phyloP scores from a whole-genome alignment of 1,284 basidiomycete species.

The Golubevia sp. region DNA sequence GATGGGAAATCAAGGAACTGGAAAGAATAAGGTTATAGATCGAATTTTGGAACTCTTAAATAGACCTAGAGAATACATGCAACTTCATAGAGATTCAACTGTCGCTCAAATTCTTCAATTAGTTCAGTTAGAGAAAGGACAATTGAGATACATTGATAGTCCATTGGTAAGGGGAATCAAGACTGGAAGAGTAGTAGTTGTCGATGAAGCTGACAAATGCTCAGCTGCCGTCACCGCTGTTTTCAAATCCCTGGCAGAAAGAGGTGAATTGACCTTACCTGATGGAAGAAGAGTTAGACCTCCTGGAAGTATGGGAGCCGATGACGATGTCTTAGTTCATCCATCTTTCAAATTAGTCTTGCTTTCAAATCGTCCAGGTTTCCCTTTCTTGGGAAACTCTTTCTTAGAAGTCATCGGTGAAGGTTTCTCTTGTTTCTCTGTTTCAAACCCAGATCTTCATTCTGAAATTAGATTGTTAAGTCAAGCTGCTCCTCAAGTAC shows the following conservation, averaged over 20 bases:
- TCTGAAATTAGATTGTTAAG: slow-evolving; percentile 57
- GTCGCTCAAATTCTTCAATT: slow-evolving; percentile 53
- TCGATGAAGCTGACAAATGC: slow-evolving; percentile 63
- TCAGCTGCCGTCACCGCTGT: slow-evolving; percentile 60
- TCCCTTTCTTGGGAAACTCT: slow-evolving; percentile 57
- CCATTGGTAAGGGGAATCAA: slow-evolving; percentile 60
- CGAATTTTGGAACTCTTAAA: slow-evolving; percentile 57
- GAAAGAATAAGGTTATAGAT: slow-evolving; percentile 63
- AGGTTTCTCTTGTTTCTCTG: slow-evolving; percentile 56
- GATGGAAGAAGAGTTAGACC: slow-evolving; percentile 58
- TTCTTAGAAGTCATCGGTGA: slow-evolving; percentile 61
- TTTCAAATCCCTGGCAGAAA: slow-evolving; percentile 59
- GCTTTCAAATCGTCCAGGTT: slow-evolving; percentile 61
- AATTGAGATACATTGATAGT: slow-evolving; percentile 55
- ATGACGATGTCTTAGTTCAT: slow-evolving; percentile 48
- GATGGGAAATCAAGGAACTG: slow-evolving; percentile 62
- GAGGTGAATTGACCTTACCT: slow-evolving; percentile 60
- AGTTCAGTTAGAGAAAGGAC: slow-evolving; percentile 53
- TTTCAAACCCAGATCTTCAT: slow-evolving; percentile 59
- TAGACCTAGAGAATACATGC: slow-evolving; percentile 62
- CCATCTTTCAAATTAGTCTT: slow-evolving; percentile 61
- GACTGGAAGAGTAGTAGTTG: slow-evolving; percentile 59
- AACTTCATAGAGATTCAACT: slow-evolving; percentile 60
- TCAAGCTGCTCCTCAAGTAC: slow-evolving; percentile 52
- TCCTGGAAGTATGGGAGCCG: slow-evolving; percentile 2